These are phyloP conservation scores for Melampsora americana DNA, from an alignment of 1,284 basidiomycete genomes.

Conservation along the genomic window DNA sequence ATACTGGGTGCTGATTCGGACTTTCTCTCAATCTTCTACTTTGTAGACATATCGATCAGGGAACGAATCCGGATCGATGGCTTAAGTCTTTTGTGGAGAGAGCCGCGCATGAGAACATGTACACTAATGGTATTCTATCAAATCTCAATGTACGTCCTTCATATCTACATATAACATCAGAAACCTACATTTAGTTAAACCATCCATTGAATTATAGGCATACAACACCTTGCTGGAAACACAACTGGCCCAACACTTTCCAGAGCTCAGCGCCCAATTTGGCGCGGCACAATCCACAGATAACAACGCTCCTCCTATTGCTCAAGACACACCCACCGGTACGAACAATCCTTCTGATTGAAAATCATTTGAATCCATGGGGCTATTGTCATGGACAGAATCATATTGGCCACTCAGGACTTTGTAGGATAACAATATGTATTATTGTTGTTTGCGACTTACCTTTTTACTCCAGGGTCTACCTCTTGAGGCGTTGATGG, in stretches of 20 bases:
- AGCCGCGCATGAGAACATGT: slow-evolving; percentile 42
- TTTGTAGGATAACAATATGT: no score
- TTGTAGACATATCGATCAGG: slow-evolving; percentile 33
- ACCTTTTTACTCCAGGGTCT: no score
- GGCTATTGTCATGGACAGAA: no score
- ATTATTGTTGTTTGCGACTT: no score
- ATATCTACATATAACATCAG: no score
- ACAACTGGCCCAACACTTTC: slow-evolving; percentile 32
- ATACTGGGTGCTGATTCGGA: not conserved
- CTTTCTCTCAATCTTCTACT: not conserved
- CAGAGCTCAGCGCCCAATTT: slow-evolving; percentile 2
- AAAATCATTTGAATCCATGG: no score
- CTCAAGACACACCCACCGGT: no score
- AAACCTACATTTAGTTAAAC: not conserved
- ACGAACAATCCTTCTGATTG: no score
- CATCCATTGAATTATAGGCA: slow-evolving; percentile 3
- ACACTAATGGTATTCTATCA: slow-evolving; percentile 38
- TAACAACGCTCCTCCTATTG: no score
- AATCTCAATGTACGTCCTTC: slow-evolving; percentile 16
- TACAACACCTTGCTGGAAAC: slow-evolving; percentile 10
- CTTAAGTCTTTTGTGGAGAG: slow-evolving; percentile 38
- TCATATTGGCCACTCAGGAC: no score
- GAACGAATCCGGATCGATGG: slow-evolving; percentile 38
- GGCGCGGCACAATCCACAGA: no score
- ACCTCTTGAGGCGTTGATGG: no score